Conservation (phyloP, 2,329 filamentous ascomycete genomes). For the Dendryphion nanum region DNA sequence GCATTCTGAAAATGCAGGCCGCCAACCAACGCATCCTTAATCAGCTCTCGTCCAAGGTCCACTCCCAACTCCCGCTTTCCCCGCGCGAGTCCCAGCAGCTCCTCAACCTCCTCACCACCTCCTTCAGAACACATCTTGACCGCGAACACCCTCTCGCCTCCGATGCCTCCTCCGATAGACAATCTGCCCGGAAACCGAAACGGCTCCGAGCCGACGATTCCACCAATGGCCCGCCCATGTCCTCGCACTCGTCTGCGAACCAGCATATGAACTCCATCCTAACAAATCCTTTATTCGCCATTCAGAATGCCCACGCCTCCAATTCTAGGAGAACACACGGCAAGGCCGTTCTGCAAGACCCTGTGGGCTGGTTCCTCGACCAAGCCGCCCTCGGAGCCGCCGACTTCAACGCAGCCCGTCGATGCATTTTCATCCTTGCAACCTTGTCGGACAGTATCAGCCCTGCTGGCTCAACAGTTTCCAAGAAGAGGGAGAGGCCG, state of each 20-base stretch:
- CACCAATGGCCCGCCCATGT: slow-evolving; percentile 9
- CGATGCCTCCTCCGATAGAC: not conserved
- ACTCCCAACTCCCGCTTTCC: slow-evolving; percentile 53
- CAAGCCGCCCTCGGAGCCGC: slow-evolving; percentile 40
- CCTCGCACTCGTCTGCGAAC: slow-evolving; percentile 42
- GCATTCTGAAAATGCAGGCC: too few species aligned
- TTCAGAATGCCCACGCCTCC: slow-evolving; percentile 24
- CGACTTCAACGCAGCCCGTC: slow-evolving; percentile 35
- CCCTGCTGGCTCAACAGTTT: not conserved
- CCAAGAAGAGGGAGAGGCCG: not conserved
- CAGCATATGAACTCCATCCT: slow-evolving; percentile 52
- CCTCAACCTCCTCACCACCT: slow-evolving; percentile 59
- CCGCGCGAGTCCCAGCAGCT: slow-evolving; percentile 59
- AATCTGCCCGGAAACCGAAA: not conserved
- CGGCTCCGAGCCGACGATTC: slow-evolving; percentile 2
- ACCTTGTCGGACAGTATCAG: not conserved
- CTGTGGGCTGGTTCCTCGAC: slow-evolving; percentile 41
- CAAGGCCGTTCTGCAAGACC: slow-evolving; percentile 31
- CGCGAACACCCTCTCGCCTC: slow-evolving; percentile 49
- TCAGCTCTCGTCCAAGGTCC: slow-evolving; percentile 53
- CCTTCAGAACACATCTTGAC: slow-evolving; percentile 64
- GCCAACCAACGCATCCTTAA: slow-evolving; percentile 36
- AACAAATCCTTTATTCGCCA: slow-evolving; percentile 50
- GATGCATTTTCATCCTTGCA: slow-evolving; percentile 38
- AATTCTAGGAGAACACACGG: slow-evolving; percentile 21